Percentiles rank a stretch among this genome's conserved stretches.
phyloP scores from a whole-genome alignment of 108 stramenopile species.

The Pseudonitzschia delicatissima region DNA sequence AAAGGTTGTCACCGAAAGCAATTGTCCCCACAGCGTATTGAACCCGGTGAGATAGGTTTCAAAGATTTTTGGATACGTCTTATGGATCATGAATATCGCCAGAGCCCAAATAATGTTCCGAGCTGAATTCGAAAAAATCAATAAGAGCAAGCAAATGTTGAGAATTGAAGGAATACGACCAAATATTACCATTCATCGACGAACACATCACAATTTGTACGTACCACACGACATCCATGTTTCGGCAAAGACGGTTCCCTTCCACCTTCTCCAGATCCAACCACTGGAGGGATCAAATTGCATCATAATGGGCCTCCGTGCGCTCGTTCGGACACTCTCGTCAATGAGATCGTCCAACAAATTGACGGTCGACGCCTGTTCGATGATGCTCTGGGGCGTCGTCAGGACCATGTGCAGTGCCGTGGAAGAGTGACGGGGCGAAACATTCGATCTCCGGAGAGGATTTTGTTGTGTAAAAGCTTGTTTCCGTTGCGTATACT shows the following conservation, averaged over 20 bases:
- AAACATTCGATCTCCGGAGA: too few relatives aligned
- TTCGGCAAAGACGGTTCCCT: conserved; percentile 84
- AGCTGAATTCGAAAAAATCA: conserved; percentile 13
- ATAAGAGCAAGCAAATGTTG: neutral
- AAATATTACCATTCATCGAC: neutral
- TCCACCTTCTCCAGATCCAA: conserved; percentile 87
- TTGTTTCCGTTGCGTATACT: too few relatives aligned
- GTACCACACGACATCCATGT: conserved; percentile 66
- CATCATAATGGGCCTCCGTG: conserved; percentile 78
- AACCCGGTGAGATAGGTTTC: conserved; percentile 50
- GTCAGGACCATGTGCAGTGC: conserved; percentile 72
- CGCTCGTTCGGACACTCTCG: conserved; percentile 73
- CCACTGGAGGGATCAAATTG: conserved; percentile 84
- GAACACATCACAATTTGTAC: too few relatives aligned
- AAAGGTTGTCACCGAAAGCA: conserved; percentile 85
- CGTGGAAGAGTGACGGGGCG: too few relatives aligned
- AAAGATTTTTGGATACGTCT: conserved; percentile 37
- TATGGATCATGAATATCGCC: conserved; percentile 41
- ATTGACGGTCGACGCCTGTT: conserved; percentile 86
- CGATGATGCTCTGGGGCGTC: conserved; percentile 82
- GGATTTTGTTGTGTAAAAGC: too few relatives aligned
- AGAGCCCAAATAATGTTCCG: conserved; percentile 66
- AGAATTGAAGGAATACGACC: neutral
- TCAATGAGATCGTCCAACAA: conserved; percentile 81
- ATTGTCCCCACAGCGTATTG: conserved; percentile 76